Conservation (phyloP, 495 filamentous ascomycete genomes). For the Hyaloscypha hepaticicola region DNA sequence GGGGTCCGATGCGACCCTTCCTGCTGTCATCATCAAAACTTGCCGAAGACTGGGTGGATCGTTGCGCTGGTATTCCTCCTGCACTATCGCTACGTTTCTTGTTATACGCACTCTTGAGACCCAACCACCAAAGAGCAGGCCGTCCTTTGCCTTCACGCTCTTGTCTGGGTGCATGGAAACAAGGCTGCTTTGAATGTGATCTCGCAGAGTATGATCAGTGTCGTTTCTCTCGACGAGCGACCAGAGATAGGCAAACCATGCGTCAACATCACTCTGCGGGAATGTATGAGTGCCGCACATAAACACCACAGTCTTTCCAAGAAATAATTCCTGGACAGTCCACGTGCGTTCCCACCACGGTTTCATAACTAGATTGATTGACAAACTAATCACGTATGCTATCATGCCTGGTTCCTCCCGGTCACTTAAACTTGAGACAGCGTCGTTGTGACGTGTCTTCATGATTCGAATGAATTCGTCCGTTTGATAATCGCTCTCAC, state of each 20-base stretch:
- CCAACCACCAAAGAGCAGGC: neutral
- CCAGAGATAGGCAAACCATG: neutral
- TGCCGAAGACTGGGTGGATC: constrained; percentile 1
- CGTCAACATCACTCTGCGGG: neutral
- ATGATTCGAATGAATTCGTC: constrained; percentile 4
- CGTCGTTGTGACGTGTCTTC: neutral
- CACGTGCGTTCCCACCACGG: constrained; percentile 7
- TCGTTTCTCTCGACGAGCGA: neutral
- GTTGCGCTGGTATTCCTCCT: neutral
- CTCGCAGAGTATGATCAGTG: neutral
- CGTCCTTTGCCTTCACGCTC: neutral
- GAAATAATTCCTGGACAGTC: constrained; percentile 4
- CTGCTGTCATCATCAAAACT: neutral
- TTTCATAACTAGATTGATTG: constrained; percentile 9
- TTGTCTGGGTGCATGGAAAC: neutral
- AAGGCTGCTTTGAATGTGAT: neutral
- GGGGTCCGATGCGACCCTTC: neutral
- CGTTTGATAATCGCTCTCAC: neutral
- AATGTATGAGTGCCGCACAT: constrained; percentile 3
- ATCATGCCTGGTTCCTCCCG: neutral
- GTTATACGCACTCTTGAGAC: neutral
- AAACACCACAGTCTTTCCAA: neutral
- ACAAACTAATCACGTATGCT: constrained; percentile 3
- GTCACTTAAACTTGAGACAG: neutral
- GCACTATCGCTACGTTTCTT: neutral